Evolutionary conservation across 768 basidiomycete species (phyloP).

Genomic region (Agrocybe pediades): DNA sequence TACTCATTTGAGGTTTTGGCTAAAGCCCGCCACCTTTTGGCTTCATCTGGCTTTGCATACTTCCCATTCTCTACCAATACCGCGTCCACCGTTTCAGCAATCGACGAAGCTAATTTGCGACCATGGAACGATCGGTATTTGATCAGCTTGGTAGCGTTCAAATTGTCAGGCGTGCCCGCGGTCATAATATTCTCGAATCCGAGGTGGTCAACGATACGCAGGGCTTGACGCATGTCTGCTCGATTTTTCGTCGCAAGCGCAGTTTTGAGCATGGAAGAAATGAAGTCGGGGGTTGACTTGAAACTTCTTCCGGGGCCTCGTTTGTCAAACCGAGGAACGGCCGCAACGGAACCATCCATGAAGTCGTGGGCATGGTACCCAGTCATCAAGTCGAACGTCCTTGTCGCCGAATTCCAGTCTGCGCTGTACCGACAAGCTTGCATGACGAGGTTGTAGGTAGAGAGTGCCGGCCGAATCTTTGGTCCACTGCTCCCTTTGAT

Average conservation of each 20-base stretch:
- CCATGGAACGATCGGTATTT: conserved; percentile 44
- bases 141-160: conserved; percentile 29
- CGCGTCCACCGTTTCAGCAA: conserved; percentile 41
- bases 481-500: conserved; percentile 44
- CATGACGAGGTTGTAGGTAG: conserved; percentile 65
- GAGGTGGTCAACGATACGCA: conserved; percentile 58
- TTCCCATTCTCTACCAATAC: conserved; percentile 27
- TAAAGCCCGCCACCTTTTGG: conserved; percentile 29
- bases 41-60: conserved; percentile 23
- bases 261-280: conserved; percentile 58
- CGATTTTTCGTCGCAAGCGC: conserved; percentile 54
- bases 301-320: conserved; percentile 46
- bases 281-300: conserved; percentile 49
- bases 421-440: conserved; percentile 60
- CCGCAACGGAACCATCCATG: conserved; percentile 43
- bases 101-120: conserved; percentile 48
- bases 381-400: conserved; percentile 72
- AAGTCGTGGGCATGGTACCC: conserved; percentile 61
- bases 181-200: conserved; percentile 39
- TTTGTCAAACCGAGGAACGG: conserved; percentile 40
- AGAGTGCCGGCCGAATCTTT: conserved; percentile 45
- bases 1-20: conserved; percentile 20
- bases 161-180: conserved; percentile 17
- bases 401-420: conserved; percentile 63
- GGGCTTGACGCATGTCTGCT: conserved; percentile 56